Evolutionary conservation across 805 yeast genomes (phyloP).

Genomic region (Candida silvatica): DNA sequence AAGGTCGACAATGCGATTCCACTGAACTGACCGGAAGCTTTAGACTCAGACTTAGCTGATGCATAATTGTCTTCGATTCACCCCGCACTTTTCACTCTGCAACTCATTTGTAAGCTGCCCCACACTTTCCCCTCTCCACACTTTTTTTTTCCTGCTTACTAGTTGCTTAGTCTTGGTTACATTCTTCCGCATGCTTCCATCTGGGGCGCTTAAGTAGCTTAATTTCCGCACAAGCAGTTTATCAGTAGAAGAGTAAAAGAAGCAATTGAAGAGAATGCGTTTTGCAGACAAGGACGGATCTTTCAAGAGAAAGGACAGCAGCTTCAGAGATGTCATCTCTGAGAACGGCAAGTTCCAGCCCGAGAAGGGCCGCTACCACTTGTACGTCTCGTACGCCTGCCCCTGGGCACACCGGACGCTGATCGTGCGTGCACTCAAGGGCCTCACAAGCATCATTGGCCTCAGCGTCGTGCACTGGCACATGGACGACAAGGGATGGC

Average conservation of each 20-base stretch:
- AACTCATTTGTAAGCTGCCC: too few species aligned
- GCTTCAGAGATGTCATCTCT: conserved; percentile 57
- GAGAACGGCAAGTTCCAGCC: conserved; percentile 59
- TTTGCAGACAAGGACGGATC: conserved; percentile 48
- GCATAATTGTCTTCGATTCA: too few species aligned
- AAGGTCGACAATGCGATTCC: too few species aligned
- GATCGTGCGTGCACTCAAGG: conserved; percentile 66
- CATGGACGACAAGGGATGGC: conserved; percentile 86
- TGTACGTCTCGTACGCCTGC: conserved; percentile 83
- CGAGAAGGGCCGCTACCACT: conserved; percentile 75
- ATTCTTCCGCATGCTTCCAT: too few species aligned
- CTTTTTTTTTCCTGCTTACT: too few species aligned
- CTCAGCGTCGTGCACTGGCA: conserved; percentile 86
- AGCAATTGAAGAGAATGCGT: conserved; percentile 18
- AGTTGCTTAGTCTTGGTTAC: too few species aligned
- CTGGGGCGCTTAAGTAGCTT: too few species aligned
- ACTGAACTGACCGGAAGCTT: too few species aligned
- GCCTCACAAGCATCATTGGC: conserved; percentile 51
- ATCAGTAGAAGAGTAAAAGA: not conserved
- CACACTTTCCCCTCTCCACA: too few species aligned
- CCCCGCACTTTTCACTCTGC: too few species aligned
- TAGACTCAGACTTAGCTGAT: too few species aligned
- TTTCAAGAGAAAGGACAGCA: conserved; percentile 38
- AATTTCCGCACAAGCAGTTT: too few species aligned
- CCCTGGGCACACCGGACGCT: conserved; percentile 95